phyloP scores from a whole-genome alignment of 805 yeast genomes.

The Starmerella stigmatis region DNA sequence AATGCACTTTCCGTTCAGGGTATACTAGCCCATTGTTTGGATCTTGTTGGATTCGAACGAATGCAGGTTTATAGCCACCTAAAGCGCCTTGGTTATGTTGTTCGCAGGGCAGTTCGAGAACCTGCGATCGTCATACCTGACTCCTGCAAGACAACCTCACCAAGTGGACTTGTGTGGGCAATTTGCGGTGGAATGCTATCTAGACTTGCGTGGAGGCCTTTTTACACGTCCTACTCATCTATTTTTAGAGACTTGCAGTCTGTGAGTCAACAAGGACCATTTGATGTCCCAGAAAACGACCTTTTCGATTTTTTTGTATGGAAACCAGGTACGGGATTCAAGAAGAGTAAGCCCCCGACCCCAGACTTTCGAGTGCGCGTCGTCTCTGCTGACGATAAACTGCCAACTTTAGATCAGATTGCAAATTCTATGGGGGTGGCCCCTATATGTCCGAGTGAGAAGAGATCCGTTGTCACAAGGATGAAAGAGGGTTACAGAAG shows the following conservation, averaged over 20 bases:
- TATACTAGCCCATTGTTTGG: constrained; percentile 43
- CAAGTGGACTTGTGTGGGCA: constrained; percentile 5
- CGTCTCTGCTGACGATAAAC: constrained; percentile 34
- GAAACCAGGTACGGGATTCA: constrained; percentile 65
- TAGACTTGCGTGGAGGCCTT: constrained; percentile 22
- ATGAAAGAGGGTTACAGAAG: constrained; percentile 46
- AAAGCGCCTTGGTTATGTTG: constrained; percentile 69
- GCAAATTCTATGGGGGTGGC: constrained; percentile 28
- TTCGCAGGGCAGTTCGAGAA: constrained; percentile 28
- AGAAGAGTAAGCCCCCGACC: constrained; percentile 50
- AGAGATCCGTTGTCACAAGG: constrained; percentile 31
- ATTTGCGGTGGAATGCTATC: constrained; percentile 7
- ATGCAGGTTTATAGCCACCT: constrained; percentile 57
- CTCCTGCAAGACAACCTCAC: too few species aligned
- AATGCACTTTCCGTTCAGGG: constrained; percentile 50
- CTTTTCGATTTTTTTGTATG: constrained; percentile 60
- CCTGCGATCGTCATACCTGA: too few species aligned
- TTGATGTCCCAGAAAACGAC: constrained; percentile 7
- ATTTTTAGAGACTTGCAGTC: constrained; percentile 20
- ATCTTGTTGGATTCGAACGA: constrained; percentile 14
- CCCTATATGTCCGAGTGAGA: constrained; percentile 22
- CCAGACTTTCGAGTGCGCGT: constrained; percentile 72
- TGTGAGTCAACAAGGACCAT: constrained; percentile 4
- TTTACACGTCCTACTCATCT: constrained; percentile 15
- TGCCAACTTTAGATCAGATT: constrained; percentile 32